phyloP scores from a whole-genome alignment of 1,284 basidiomycete species.

The Cryptococcus wingfieldii region DNA sequence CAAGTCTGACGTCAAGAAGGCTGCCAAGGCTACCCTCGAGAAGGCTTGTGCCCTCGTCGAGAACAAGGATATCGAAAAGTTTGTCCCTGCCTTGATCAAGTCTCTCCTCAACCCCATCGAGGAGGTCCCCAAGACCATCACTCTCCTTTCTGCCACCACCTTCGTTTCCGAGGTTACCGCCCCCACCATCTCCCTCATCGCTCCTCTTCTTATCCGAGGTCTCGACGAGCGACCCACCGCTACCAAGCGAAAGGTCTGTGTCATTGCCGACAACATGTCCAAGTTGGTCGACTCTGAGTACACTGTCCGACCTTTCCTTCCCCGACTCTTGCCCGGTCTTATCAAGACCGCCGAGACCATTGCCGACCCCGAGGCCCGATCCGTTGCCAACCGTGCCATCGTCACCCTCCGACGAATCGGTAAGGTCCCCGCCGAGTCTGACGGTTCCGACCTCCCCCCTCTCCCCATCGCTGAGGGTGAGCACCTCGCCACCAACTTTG shows the following conservation, averaged over 20 bases:
- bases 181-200: conserved; percentile 97
- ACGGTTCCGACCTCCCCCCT: conserved; percentile 84
- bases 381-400: conserved; percentile 82
- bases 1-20: conserved; percentile 99
- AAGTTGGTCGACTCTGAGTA: conserved; percentile 94
- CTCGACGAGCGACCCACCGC: conserved; percentile 90
- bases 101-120: conserved; percentile 98
- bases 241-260: conserved; percentile 93
- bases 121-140: conserved; percentile 95
- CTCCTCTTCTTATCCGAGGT: conserved; percentile 94
- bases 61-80: conserved; percentile 91
- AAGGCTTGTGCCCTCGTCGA: conserved; percentile 90
- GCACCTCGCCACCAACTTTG: conserved; percentile 63
- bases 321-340: conserved; percentile 87
- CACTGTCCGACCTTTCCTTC: conserved; percentile 94
- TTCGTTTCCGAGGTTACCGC: conserved; percentile 99
- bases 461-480: conserved; percentile 68
- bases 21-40: conserved; percentile 88
- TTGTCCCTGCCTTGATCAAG: conserved; percentile 96
- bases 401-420: conserved; percentile 89
- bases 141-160: conserved; percentile 96
- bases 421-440: conserved; percentile 71
- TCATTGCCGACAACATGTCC: conserved; percentile 97
- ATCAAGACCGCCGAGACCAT: conserved; percentile 89
- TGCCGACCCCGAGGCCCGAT: conserved; percentile 92